These are phyloP conservation scores for Cornus suecica DNA, from an alignment of 148 eudicot genomes.

Conservation along the genomic window DNA sequence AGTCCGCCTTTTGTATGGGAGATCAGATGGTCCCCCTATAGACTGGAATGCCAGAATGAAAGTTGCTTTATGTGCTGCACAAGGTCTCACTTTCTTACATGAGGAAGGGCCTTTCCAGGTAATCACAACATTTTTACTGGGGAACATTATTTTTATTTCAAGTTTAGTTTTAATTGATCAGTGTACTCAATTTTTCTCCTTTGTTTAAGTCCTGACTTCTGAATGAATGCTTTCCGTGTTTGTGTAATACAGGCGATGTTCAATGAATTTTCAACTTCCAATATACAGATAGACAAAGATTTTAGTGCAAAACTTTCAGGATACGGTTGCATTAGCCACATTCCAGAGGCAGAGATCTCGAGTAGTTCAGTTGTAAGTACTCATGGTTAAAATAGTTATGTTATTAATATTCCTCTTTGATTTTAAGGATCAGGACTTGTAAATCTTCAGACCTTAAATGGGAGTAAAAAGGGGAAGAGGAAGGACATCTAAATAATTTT, in stretches of 20 bases:
- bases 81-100: slow-evolving; percentile 87
- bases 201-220: neutral
- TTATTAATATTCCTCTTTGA: neutral
- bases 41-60: slow-evolving; percentile 89
- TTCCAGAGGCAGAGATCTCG: slow-evolving; percentile 61
- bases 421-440: too few species aligned
- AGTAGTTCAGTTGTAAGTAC: slow-evolving; percentile 60
- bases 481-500: too few species aligned
- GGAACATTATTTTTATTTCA: too few species aligned
- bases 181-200: too few species aligned
- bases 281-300: slow-evolving; percentile 94
- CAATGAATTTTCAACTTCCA: slow-evolving; percentile 82
- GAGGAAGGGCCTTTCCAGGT: slow-evolving; percentile 99
- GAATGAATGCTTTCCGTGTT: neutral
- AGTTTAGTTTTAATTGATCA: neutral
- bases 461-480: too few species aligned
- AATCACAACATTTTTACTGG: too few species aligned
- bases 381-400: neutral
- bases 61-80: slow-evolving; percentile 85
- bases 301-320: slow-evolving; percentile 94
- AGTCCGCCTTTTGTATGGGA: slow-evolving; percentile 73
- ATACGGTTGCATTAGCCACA: slow-evolving; percentile 80
- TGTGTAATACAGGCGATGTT: slow-evolving; percentile 75
- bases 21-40: slow-evolving; percentile 71
- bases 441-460: too few species aligned